Conservation (phyloP, 2,329 filamentous ascomycete genomes). For the Rhynchosporium graminicola region DNA sequence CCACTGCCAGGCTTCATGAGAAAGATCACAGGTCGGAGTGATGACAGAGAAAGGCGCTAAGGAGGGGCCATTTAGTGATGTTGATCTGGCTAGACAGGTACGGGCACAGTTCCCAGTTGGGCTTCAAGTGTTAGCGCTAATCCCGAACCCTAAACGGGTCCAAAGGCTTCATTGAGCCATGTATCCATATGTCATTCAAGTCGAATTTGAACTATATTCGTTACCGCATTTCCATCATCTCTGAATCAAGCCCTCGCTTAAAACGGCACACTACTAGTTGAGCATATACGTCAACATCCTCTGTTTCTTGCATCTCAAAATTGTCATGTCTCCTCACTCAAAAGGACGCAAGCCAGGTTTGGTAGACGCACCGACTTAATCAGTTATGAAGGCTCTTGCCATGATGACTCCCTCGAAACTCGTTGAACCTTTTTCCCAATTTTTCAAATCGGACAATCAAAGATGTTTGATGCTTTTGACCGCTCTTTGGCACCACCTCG, state of each 20-base stretch:
- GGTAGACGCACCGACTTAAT: not conserved
- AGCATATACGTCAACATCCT: not conserved
- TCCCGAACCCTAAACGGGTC: not conserved
- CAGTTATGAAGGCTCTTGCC: not conserved
- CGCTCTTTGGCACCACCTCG: not conserved
- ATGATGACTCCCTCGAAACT: not conserved
- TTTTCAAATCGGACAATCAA: not conserved
- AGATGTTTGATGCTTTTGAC: not conserved
- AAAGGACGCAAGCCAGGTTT: not conserved
- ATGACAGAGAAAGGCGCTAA: constrained; percentile 10
- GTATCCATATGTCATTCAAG: too few relatives aligned
- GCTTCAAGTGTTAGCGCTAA: not conserved
- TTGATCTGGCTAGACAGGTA: not conserved
- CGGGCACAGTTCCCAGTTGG: not conserved
- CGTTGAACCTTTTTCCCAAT: not conserved
- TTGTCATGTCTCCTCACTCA: not conserved
- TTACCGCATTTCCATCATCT: not conserved
- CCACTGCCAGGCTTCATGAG: constrained; percentile 10
- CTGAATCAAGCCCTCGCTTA: not conserved
- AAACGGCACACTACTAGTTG: not conserved
- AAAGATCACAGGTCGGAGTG: constrained; percentile 2
- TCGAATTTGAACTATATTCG: too few relatives aligned
- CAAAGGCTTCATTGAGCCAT: too few relatives aligned
- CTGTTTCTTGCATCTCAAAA: not conserved
- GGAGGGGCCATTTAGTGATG: not conserved